Evolutionary conservation across 257 asterid genomes (phyloP).

Genomic region (Solanum piurae): DNA sequence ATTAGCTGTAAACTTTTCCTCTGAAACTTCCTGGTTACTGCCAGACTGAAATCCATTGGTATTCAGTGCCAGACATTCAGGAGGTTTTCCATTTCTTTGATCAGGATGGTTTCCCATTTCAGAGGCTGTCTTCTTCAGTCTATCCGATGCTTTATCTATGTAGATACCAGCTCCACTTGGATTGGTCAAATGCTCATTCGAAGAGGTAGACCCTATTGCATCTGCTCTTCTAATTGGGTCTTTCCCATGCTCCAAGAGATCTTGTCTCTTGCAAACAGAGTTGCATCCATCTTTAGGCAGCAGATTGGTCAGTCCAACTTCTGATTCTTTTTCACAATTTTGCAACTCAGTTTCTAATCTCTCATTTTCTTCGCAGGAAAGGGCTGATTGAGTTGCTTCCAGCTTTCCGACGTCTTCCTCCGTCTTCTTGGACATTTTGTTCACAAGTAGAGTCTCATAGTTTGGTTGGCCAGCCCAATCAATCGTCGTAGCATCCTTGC

Average conservation of each 20-base stretch:
- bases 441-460: conserved; percentile 3
- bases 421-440: conserved; percentile 12
- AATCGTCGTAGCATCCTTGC: neutral
- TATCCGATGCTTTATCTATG: conserved; percentile 11
- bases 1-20: conserved; percentile 15
- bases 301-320: conserved; percentile 11
- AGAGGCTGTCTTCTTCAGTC: conserved; percentile 16
- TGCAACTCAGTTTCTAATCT: conserved; percentile 14
- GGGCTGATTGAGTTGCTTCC: conserved; percentile 16
- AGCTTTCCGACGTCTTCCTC: conserved; percentile 12
- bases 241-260: conserved; percentile 17
- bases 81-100: conserved; percentile 5
- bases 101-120: conserved; percentile 16
- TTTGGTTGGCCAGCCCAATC: conserved; percentile 11
- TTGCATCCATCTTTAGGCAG: conserved; percentile 19
- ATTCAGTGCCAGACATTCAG: conserved; percentile 2
- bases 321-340: conserved; percentile 13
- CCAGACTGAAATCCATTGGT: conserved; percentile 10
- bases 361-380: conserved; percentile 19
- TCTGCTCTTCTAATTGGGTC: conserved; percentile 1
- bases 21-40: conserved; percentile 20
- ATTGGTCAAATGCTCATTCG: conserved; percentile 15
- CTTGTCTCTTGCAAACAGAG: conserved; percentile 16
- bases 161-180: conserved; percentile 18
- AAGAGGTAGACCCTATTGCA: conserved; percentile 6